Conservation (phyloP, 2,329 filamentous ascomycete genomes). For the Nectriaceae sp. region DNA sequence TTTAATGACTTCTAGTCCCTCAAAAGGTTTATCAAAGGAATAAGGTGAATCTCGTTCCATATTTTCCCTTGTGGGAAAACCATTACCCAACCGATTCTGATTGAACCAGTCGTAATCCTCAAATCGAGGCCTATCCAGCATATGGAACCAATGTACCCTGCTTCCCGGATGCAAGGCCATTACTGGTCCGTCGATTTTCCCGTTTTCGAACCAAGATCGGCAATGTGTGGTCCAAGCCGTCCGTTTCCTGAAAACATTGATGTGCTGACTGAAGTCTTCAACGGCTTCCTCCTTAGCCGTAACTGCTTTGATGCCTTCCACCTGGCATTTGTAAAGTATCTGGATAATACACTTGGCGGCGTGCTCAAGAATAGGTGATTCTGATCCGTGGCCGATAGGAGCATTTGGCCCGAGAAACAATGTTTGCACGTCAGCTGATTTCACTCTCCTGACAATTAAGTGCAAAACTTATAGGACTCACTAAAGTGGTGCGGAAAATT, state of each 20-base stretch:
- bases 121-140: neutral
- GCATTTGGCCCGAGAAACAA: neutral
- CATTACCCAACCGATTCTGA: neutral
- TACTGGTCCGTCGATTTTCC: neutral
- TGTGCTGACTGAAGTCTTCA: neutral
- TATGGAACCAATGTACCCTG: neutral
- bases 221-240: neutral
- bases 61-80: neutral
- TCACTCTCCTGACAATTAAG: neutral
- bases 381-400: neutral
- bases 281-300: neutral
- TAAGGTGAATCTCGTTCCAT: neutral
- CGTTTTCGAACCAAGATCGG: neutral
- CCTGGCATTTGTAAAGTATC: neutral
- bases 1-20: neutral
- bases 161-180: neutral
- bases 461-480: neutral
- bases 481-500: neutral
- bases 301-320: neutral
- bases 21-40: neutral
- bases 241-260: neutral
- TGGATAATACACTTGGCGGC: neutral
- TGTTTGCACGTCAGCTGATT: neutral
- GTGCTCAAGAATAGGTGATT: neutral
- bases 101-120: neutral